Conservation (phyloP, 2,329 filamentous ascomycete genomes). For the Clarireedia paspali region DNA sequence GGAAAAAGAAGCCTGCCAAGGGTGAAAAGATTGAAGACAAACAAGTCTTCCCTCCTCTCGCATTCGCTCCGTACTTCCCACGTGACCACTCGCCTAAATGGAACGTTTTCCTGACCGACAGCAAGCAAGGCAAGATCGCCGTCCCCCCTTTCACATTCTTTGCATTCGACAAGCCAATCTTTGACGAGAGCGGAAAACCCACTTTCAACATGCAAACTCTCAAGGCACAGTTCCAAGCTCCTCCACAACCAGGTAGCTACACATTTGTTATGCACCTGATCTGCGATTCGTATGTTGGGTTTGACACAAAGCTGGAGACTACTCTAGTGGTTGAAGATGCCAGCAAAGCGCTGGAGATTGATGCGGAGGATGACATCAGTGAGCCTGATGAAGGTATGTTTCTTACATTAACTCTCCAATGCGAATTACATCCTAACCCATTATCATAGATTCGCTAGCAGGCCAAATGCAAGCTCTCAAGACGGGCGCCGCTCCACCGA, state of each 20-base stretch:
- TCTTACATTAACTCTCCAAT: not conserved
- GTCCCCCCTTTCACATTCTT: conserved; percentile 95
- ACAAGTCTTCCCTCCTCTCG: conserved; percentile 71
- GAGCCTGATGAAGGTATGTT: conserved; percentile 92
- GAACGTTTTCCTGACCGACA: conserved; percentile 92
- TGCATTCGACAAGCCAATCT: conserved; percentile 83
- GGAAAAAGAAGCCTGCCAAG: conserved; percentile 60
- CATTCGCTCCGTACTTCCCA: conserved; percentile 82
- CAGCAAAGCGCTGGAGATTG: conserved; percentile 72
- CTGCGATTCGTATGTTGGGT: conserved; percentile 91
- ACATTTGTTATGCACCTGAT: conserved; percentile 91
- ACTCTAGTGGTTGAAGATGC: conserved; percentile 84
- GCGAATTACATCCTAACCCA: not conserved
- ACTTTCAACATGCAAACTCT: conserved; percentile 94
- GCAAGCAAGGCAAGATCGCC: conserved; percentile 90
- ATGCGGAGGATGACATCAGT: conserved; percentile 88
- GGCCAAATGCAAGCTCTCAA: conserved; percentile 87
- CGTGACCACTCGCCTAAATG: conserved; percentile 85
- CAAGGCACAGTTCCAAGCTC: conserved; percentile 94
- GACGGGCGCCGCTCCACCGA: conserved; percentile 50
- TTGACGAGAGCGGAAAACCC: conserved; percentile 71
- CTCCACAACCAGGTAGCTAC: conserved; percentile 85
- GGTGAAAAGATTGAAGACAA: conserved; percentile 54
- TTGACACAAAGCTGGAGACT: conserved; percentile 88
- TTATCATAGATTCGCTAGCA: conserved; percentile 66